phyloP scores from a whole-genome alignment of 345 rosid species.

The Murraya paniculata region DNA sequence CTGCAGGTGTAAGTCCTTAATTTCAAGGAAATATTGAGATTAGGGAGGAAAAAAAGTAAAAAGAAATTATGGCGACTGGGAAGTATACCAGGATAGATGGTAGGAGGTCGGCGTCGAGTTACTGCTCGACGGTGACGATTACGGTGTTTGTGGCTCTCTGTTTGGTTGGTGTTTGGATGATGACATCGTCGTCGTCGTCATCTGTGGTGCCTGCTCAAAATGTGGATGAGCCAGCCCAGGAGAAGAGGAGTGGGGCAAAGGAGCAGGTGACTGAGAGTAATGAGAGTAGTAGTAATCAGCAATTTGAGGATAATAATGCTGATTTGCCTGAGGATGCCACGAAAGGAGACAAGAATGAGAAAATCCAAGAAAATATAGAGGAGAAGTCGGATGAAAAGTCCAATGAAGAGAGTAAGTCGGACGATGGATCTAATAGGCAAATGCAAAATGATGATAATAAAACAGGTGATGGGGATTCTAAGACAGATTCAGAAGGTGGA shows the following conservation, averaged over 20 bases:
- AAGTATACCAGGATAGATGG: constrained; percentile 73
- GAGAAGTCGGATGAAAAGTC: constrained; percentile 28
- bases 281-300: constrained; percentile 21
- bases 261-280: constrained; percentile 40
- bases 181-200: constrained; percentile 75
- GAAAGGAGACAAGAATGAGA: constrained; percentile 43
- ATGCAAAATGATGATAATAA: constrained; percentile 31
- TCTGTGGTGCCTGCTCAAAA: constrained; percentile 60
- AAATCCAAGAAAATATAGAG: constrained; percentile 38
- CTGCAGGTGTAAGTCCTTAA: constrained; percentile 6
- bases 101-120: constrained; percentile 58
- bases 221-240: constrained; percentile 53
- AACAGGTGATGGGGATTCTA: constrained; percentile 26
- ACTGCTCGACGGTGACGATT: constrained; percentile 78
- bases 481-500: constrained; percentile 21
- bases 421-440: constrained; percentile 30
- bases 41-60: background rate
- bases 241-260: constrained; percentile 54
- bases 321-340: constrained; percentile 67
- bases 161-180: constrained; percentile 95
- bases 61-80: constrained; percentile 58
- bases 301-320: constrained; percentile 58
- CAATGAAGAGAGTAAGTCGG: constrained; percentile 36
- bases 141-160: constrained; percentile 86
- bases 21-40: background rate